Base-by-base conservation (phyloP, 768 basidiomycete species). In the Russula vinacea region DNA sequence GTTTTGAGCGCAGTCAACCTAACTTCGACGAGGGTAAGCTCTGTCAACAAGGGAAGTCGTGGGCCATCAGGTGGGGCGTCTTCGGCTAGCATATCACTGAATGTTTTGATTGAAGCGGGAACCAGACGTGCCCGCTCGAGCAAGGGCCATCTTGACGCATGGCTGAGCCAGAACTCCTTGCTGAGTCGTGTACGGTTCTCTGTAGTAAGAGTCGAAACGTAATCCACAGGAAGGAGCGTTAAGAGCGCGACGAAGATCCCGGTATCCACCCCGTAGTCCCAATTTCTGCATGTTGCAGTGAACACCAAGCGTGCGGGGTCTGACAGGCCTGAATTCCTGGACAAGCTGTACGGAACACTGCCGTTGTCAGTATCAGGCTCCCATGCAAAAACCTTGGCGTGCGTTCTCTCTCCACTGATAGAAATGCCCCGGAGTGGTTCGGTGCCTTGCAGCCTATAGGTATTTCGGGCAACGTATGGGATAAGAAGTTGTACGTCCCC, bases 361-460 rank as follows among this genome's bases (percentile, higher is more conserved):
- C 29, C 16, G 17, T 33, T 7, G 16, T 51, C 55, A 1, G 16
- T 29, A 49, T 40, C 60, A n/a, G 64, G 53, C 42, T 13, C 6
- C 64, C 64, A 61, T 11, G 58, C 37, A 8, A 54, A 3, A 1
- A 61, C 16, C 14, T 56, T 14, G n/a, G 19, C 55, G 3, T 3
- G 32, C 60, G 60, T 3, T 8, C 4, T 22, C 32, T 11, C 16
- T 7, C 26, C 39, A 11, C 9, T 17, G 24, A 57, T 11, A 16
- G 39, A 2, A 11, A 62, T 3, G 24, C 60, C 61, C 29, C n/a
- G 53, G 14, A 67, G 37, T 14, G 63, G 63, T 2, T 35, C 24
- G 1, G 24, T 17, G 33, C 64, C 59, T 13, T 64, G 66, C 0
- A 45, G 33, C 11, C 54, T 58, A 32, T 60, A 42, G 37, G 37